Base-by-base conservation (phyloP, 2,329 filamentous ascomycete species). In the Lasiodiplodia citricola region DNA sequence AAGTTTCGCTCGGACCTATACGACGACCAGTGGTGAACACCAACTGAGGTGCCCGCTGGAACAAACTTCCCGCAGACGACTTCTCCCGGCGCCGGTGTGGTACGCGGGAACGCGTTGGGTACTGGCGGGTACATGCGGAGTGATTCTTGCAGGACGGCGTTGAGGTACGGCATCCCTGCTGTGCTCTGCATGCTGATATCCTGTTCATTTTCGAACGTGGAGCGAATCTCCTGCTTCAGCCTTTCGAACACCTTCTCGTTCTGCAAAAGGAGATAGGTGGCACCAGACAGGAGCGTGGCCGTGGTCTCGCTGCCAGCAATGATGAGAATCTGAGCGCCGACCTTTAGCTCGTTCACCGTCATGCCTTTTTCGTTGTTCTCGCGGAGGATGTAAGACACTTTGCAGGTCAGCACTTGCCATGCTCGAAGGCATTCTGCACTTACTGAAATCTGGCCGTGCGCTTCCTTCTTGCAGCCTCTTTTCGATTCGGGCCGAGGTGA, bases 91-190 rank as follows among this genome's bases (percentile, higher is more conserved):
- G 73, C 64, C 1, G 79, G 80, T 2, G 78, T 77, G 11, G 74
- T 41, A 4, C 79, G 73, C 0, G 80, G 78, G 8, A 79, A 63
- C 7, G 74, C 73, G n/a, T 72, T 70, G 1, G 80, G 74, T 2
- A 80, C 77, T 0, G 81, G 81, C 1, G 82, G 82, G 62, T 82
- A 83, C 5, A 82, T 31, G 10, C 82, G 77, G 41, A 83, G 71
- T 0, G 75, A 74, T 70, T 84, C 82, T 35, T 82, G 79, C 7
- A 84, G 72, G 44, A 78, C 79, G 0, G 50, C 63, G 31, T 56
- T 41, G 14, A 66, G 63, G 28, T 66, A 66, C 35, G 31, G n/a
- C 50, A 66, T 35, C 10, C 21, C 21, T 4, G 50, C n/a, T 23
- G 21, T 25, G 7, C n/a, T 35, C 18, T 56, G n/a, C 28, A 66